Base-by-base conservation (phyloP, 106 monocot genomes). In the Agapanthus africanus region DNA sequence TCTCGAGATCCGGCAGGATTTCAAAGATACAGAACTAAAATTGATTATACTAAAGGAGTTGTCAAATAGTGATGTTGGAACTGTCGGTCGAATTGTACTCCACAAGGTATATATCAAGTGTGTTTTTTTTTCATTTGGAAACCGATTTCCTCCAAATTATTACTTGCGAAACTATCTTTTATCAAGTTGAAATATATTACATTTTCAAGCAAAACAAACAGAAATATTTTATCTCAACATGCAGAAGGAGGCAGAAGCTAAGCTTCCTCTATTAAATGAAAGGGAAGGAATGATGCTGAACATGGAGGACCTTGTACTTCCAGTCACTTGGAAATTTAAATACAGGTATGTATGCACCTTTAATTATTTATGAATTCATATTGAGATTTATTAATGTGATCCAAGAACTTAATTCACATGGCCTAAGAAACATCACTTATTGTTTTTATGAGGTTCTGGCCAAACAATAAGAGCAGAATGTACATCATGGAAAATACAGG, bases 181-280 rank as follows among this genome's bases (percentile, higher is more conserved):
- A n/a, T n/a, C n/a, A n/a, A n/a, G n/a, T n/a, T n/a, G n/a, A n/a
- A n/a, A n/a, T n/a, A n/a, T n/a, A n/a, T n/a, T n/a, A n/a, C n/a
- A n/a, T n/a, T n/a, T n/a, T n/a, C n/a, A n/a, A n/a, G n/a, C n/a
- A n/a, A n/a, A n/a, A n/a, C n/a, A n/a, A n/a, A n/a, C n/a, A n/a
- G n/a, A 47, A 2, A 7, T 15, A 47, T 47, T 47, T 19, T 47
- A 15, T 3, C 19, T 47, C 1, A 47, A 47, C 3, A 15, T 47
- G 46, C 46, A 89, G 90, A 86, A 73, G 71, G 80, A 86, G 2
- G 86, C 90, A 40, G 90, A 91, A 62, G 71, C 79, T 46, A 71
- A 79, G 67, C 77, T 87, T 65, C 87, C 87, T 56, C 67, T 46
- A 22, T 72, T 91, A 46, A 42, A n/a, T 46, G 71, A 84, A 62